These are phyloP conservation scores for Hydnomerulius pinastri DNA, from an alignment of 768 basidiomycete species.

Conservation along the genomic window DNA sequence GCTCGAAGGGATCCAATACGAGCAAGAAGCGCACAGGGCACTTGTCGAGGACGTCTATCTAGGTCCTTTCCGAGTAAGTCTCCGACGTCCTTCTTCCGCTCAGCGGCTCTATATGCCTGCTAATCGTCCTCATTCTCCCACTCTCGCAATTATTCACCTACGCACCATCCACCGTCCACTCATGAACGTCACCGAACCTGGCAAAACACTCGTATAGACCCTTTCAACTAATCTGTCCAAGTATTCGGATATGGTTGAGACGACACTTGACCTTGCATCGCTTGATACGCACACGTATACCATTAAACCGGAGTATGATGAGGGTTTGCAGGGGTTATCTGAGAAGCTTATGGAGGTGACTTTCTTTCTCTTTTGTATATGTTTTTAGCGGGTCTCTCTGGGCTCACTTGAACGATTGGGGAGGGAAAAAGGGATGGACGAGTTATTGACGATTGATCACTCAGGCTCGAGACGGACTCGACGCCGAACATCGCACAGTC, in stretches of 20 bases:
- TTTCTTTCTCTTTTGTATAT: not conserved
- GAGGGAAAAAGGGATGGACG: not conserved
- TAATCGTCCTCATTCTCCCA: no score
- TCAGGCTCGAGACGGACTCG: constrained; percentile 74
- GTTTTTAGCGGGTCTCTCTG: not conserved
- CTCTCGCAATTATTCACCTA: no score
- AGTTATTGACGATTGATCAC: not conserved
- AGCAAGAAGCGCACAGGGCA: constrained; percentile 45
- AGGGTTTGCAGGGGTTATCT: constrained; percentile 66
- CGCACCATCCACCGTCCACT: no score
- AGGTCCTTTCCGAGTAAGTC: constrained; percentile 54
- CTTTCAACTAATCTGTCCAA: constrained; percentile 64
- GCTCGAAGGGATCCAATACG: constrained; percentile 52
- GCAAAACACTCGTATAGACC: constrained; percentile 56
- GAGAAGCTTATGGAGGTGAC: constrained; percentile 60
- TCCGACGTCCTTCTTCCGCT: not conserved
- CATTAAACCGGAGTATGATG: constrained; percentile 91
- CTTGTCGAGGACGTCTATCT: constrained; percentile 75
- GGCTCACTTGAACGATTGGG: not conserved
- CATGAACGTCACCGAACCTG: no score
- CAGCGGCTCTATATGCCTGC: not conserved
- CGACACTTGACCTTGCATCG: constrained; percentile 89
- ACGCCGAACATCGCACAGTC: constrained; percentile 73
- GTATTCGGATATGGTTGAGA: constrained; percentile 93
- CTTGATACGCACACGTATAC: constrained; percentile 85